Percentiles rank a stretch among this genome's conserved stretches.
Evolutionary conservation across 2,329 filamentous ascomycete genomes (phyloP).

Genomic region (Boeremia exigua): DNA sequence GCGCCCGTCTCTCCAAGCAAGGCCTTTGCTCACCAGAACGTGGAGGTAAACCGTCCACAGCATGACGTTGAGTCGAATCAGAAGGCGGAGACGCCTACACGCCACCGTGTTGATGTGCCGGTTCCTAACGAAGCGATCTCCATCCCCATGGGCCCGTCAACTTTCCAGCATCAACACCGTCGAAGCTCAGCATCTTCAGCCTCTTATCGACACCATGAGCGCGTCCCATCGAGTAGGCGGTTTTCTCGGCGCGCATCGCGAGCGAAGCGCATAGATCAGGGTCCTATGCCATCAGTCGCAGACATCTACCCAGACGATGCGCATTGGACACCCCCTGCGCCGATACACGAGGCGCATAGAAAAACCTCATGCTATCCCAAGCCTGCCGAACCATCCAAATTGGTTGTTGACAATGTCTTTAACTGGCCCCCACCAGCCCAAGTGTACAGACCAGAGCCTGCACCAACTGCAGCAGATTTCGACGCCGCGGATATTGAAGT

Average conservation of each 20-base stretch:
- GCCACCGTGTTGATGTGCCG: neutral
- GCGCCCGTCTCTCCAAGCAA: neutral
- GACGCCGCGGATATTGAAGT: constrained; percentile 20
- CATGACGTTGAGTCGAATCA: neutral
- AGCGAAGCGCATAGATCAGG: constrained; percentile 36
- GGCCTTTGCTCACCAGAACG: neutral
- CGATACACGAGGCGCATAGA: neutral
- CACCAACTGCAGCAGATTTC: constrained; percentile 20
- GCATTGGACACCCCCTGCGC: constrained; percentile 5
- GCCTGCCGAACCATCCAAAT: neutral
- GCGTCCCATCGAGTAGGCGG: constrained; percentile 2
- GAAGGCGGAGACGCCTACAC: neutral
- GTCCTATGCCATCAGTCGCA: constrained; percentile 36
- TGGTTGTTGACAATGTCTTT: constrained; percentile 1
- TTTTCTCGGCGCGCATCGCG: constrained; percentile 18
- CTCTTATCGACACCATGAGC: constrained; percentile 5
- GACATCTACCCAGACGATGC: constrained; percentile 44
- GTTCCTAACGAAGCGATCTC: neutral
- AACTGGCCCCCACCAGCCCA: constrained; percentile 30
- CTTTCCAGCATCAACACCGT: neutral
- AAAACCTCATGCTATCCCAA: neutral
- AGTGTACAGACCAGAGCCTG: constrained; percentile 11
- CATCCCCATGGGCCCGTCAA: neutral
- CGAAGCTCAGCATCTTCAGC: constrained; percentile 8
- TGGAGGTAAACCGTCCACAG: neutral